Conservation (phyloP, 116 monocot genomes). For the Cymodocea nodosa region DNA sequence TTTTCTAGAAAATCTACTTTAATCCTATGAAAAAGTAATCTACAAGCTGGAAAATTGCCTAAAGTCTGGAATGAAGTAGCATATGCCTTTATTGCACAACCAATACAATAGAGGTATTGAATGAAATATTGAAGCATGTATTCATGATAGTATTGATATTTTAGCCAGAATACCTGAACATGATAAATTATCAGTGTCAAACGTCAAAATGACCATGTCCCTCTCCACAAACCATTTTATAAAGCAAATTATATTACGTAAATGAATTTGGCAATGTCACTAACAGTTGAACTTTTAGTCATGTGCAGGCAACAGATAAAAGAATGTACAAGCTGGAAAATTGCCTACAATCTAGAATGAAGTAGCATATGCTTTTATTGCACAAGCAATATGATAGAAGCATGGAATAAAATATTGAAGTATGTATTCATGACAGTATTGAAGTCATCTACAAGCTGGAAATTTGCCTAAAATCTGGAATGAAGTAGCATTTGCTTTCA, state of each 20-base stretch:
- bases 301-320: no score
- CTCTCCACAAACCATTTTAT: no score
- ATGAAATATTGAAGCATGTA: not conserved
- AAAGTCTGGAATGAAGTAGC: not conserved
- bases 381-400: not conserved
- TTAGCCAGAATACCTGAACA: not conserved
- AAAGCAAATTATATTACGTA: no score
- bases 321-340: no score
- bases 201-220: no score
- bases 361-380: not conserved
- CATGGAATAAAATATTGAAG: not conserved
- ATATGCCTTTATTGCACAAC: not conserved
- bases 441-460: no score
- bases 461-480: not conserved
- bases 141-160: not conserved
- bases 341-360: not conserved
- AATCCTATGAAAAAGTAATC: no score
- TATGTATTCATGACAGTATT: not conserved
- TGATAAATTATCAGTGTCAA: no score
- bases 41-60: not conserved
- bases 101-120: not conserved
- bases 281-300: no score
- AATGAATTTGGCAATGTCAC: no score
- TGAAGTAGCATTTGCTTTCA: not conserved
- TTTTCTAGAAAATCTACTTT: no score